phyloP scores from a whole-genome alignment of 192 early-diverging fungal genomes.

The Spizellomyces punctatus region DNA sequence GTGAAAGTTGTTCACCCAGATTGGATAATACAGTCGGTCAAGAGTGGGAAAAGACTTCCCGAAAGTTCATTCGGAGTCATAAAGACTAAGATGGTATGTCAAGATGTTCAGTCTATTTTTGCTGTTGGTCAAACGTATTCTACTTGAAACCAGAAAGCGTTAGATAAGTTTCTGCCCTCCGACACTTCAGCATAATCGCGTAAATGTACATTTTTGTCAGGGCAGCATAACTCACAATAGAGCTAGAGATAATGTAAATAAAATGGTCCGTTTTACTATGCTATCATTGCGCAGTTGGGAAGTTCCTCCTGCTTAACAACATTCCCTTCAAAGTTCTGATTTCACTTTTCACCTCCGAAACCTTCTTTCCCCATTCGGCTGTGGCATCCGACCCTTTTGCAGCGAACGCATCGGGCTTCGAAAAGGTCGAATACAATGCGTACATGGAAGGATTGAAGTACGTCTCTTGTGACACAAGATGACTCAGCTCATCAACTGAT shows the following conservation, averaged over 20 bases:
- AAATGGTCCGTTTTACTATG: too few species aligned
- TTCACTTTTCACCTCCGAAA: slow-evolving; percentile 30
- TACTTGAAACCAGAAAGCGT: too few species aligned
- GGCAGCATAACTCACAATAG: too few species aligned
- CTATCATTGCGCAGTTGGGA: slow-evolving; percentile 15
- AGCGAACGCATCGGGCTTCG: neutral
- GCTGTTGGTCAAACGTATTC: too few species aligned
- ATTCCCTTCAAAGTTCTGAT: slow-evolving; percentile 42
- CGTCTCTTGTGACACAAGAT: slow-evolving; percentile 12
- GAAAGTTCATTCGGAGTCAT: neutral
- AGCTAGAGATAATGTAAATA: too few species aligned
- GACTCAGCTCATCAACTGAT: neutral
- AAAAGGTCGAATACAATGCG: slow-evolving; percentile 20
- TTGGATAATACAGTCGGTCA: slow-evolving; percentile 9
- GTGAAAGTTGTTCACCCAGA: slow-evolving; percentile 11
- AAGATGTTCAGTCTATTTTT: too few species aligned
- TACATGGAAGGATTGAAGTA: slow-evolving; percentile 16
- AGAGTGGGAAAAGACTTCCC: neutral
- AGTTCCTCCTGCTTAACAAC: slow-evolving; percentile 32
- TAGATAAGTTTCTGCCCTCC: too few species aligned
- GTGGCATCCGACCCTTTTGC: neutral
- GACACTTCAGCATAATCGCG: too few species aligned
- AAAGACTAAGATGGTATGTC: too few species aligned
- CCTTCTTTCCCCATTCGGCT: slow-evolving; percentile 6
- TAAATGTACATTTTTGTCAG: too few species aligned